Evolutionary conservation across 768 basidiomycete species (phyloP).

Genomic region (Kwoniella dendrophila): DNA sequence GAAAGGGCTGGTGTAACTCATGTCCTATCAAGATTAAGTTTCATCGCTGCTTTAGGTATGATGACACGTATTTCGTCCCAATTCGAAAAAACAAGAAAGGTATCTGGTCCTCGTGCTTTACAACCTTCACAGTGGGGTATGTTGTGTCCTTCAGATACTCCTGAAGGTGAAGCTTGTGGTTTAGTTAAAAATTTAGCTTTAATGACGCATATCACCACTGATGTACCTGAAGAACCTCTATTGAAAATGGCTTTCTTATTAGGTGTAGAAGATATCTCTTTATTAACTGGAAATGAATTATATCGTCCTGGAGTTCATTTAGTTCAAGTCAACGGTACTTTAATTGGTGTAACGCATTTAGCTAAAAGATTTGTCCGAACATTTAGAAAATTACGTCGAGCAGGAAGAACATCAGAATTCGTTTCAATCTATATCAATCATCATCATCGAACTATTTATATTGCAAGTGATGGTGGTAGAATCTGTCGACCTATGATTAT

Average conservation of each 20-base stretch:
- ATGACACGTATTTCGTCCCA: constrained; percentile 99
- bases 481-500: constrained; percentile 98
- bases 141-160: constrained; percentile 96
- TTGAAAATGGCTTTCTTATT: constrained; percentile 86
- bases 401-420: constrained; percentile 90
- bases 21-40: constrained; percentile 89
- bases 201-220: constrained; percentile 99
- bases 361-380: constrained; percentile 82
- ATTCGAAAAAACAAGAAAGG: constrained; percentile 98
- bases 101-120: constrained; percentile 92
- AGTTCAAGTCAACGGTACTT: constrained; percentile 94
- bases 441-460: constrained; percentile 91
- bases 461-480: constrained; percentile 94
- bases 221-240: constrained; percentile 94
- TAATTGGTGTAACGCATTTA: constrained; percentile 86
- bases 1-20: constrained; percentile 98
- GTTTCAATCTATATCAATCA: constrained; percentile 95
- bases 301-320: constrained; percentile 90
- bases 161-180: constrained; percentile 99
- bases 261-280: constrained; percentile 95
- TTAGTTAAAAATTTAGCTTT: constrained; percentile 96
- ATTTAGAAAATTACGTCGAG: constrained; percentile 89
- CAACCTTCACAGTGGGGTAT: constrained; percentile 99
- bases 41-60: constrained; percentile 98
- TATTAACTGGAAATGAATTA: constrained; percentile 91